Base-by-base conservation (phyloP, 2,329 filamentous ascomycete species). In the Scedosporium minutisporum region DNA sequence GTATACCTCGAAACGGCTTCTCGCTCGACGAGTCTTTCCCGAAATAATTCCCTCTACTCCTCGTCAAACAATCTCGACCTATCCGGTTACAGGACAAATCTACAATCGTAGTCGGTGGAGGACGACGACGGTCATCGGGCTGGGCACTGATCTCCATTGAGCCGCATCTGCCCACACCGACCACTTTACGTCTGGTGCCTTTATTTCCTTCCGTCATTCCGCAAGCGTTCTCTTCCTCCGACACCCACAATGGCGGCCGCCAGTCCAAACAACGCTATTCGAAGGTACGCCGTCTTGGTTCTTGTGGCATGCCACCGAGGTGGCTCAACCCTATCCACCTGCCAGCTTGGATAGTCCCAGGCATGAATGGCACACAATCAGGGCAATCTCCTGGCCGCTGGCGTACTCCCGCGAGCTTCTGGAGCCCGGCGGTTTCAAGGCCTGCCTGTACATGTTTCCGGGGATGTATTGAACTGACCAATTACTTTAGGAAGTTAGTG, bases 401-500 rank as follows among this genome's bases (percentile, higher is more conserved):
- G 12, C 18, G 12, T 27, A 27, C 18, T 21, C n/a, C 7, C 1
- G 14, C 16, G 16, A 48, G 44, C 6, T 21, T 7, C 44, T 18
- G 44, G 44, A 48, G 44, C 44, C 6, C 44, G 6, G 18, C 7
- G n/a, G n/a, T 21, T 21, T n/a, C 44, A 21, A 10, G 44, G 9
- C 44, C 44, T 21, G 9, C 44, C 44, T 21, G 44, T 6, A 21
- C 44, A 2, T 48, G 6, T 38, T 3, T 3, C 3, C 7, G 16
- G 18, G 44, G 44, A 18, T 48, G 44, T 21, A 18, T 6, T 48
- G 16, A 48, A 55, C 51, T 55, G 51, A 55, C 18, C 16, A 21
- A 38, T 23, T 23, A 16, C 58, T 55, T 41, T 73, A 96, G 93
- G 81, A 97, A 97, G 80, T 82, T 97, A 72, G 93, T 97, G 71